phyloP scores from a whole-genome alignment of 139 green algal species.

The Chlamydomonas sp. region DNA sequence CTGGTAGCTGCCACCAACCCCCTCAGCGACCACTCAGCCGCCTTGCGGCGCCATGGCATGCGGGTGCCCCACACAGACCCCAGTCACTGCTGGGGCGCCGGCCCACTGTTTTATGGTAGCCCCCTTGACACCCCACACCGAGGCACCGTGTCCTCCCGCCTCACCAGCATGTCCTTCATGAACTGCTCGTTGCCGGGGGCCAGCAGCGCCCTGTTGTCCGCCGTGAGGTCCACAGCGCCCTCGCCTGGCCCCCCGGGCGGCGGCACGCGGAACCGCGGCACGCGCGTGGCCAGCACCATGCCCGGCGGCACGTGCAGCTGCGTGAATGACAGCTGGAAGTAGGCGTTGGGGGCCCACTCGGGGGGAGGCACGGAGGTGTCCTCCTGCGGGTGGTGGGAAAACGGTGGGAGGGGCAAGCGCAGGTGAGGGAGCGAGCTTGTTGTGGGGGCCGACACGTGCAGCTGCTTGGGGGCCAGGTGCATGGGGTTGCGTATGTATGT shows the following conservation, averaged over 20 bases:
- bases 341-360: conserved; percentile 50
- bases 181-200: conserved; percentile 35
- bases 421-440: too few relatives aligned
- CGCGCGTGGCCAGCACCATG: conserved; percentile 32
- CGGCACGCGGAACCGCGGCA: not conserved
- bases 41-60: too few relatives aligned
- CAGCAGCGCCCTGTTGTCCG: conserved; percentile 24
- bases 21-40: too few relatives aligned
- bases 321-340: conserved; percentile 56
- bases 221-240: conserved; percentile 43
- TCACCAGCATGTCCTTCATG: conserved; percentile 33
- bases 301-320: conserved; percentile 33
- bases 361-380: conserved; percentile 39
- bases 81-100: too few relatives aligned
- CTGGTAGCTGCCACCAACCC: too few relatives aligned
- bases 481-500: too few relatives aligned
- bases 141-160: not conserved
- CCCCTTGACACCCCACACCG: not conserved
- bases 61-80: too few relatives aligned
- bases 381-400: conserved; percentile 29
- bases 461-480: too few relatives aligned
- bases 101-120: not conserved
- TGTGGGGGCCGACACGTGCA: not conserved
- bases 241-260: conserved; percentile 1
- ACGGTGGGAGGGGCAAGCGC: too few relatives aligned